Percentiles rank a stretch among this genome's conserved stretches.
Conservation (phyloP, 441 rosid species). For the Adansonia gregorii region DNA sequence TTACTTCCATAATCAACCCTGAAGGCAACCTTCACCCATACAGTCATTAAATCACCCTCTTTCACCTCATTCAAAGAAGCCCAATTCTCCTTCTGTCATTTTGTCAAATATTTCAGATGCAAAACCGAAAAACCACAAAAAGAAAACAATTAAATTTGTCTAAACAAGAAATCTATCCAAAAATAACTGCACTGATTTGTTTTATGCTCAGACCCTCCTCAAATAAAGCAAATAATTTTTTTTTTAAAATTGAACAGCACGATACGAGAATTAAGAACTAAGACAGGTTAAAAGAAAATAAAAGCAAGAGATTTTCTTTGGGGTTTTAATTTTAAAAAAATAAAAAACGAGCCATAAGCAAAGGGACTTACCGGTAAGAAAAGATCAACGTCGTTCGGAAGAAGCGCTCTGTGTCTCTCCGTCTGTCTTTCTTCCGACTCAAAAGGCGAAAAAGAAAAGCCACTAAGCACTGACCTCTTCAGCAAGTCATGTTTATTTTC, state of each 20-base stretch:
- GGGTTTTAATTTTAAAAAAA: neutral
- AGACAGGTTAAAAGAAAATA: too few relatives aligned
- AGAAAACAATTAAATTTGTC: neutral
- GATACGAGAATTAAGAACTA: neutral
- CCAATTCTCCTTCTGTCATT: neutral
- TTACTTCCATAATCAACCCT: constrained; percentile 5
- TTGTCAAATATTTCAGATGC: neutral
- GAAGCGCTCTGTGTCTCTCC: neutral
- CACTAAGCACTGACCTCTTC: neutral
- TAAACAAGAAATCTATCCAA: neutral
- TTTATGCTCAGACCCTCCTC: neutral
- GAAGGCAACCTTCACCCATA: neutral
- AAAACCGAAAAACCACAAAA: neutral
- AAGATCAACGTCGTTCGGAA: neutral
- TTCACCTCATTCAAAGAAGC: constrained; percentile 3
- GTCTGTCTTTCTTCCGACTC: neutral
- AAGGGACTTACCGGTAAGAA: constrained; percentile 11
- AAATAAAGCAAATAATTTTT: neutral
- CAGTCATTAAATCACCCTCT: constrained; percentile 4
- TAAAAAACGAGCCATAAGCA: neutral
- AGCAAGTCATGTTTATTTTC: neutral
- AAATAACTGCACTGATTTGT: neutral
- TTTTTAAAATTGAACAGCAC: neutral
- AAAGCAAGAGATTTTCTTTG: neutral
- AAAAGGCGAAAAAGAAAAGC: neutral